These are phyloP conservation scores for Cadophora luteo-olivacea DNA, from an alignment of 2,329 filamentous ascomycete species.

Conservation along the genomic window DNA sequence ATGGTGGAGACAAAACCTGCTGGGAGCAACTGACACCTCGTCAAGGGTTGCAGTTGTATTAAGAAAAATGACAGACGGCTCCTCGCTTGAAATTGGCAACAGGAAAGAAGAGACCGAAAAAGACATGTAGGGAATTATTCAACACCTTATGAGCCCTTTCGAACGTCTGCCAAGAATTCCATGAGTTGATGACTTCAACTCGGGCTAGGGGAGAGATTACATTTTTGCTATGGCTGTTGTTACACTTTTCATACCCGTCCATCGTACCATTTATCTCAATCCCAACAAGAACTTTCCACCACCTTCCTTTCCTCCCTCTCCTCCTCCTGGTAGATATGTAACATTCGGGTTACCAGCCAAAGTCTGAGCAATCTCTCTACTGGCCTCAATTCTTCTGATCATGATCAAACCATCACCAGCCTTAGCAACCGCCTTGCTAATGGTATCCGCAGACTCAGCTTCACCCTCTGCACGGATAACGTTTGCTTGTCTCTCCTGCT, in stretches of 20 bases:
- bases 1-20: not conserved
- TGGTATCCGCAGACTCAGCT: constrained; percentile 94
- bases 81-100: not conserved
- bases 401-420: constrained; percentile 90
- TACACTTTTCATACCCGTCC: constrained; percentile 32
- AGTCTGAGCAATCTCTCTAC: constrained; percentile 92
- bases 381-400: constrained; percentile 97
- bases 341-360: constrained; percentile 92
- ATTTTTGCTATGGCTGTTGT: constrained; percentile 38
- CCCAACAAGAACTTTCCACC: constrained; percentile 70
- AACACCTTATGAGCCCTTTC: not conserved
- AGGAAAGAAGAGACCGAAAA: not conserved
- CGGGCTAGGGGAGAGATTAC: constrained; percentile 35
- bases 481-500: constrained; percentile 98
- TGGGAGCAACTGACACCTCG: not conserved
- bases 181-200: constrained; percentile 16
- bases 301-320: constrained; percentile 60
- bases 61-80: not conserved
- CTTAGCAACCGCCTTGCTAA: constrained; percentile 92
- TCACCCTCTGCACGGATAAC: constrained; percentile 98
- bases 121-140: not conserved
- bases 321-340: constrained; percentile 85
- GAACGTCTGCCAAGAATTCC: not conserved
- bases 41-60: not conserved
- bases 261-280: constrained; percentile 53